A percentile compares a stretch with the other conserved stretches of the same genome.
These are phyloP conservation scores for Vinca minor DNA, from an alignment of 257 asterid genomes.

Conservation along the genomic window DNA sequence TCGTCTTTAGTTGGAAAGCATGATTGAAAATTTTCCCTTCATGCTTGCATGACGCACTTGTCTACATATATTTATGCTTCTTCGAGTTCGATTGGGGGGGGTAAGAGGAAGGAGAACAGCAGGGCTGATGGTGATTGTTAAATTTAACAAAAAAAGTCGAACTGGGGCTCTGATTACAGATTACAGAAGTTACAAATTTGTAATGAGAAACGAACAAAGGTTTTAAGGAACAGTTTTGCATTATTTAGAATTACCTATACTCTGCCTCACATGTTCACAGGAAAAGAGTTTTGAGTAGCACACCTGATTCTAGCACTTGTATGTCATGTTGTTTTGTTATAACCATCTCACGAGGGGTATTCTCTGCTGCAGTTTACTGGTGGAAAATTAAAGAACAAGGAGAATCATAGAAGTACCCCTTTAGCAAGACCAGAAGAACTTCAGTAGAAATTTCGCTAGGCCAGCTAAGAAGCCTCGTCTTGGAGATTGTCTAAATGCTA, in stretches of 20 bases:
- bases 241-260: not conserved
- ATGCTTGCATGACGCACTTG: not conserved
- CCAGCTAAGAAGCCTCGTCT: conserved; percentile 81
- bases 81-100: not conserved
- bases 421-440: conserved; percentile 45
- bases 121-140: not conserved
- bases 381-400: conserved; percentile 55
- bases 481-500: conserved; percentile 40
- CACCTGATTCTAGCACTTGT: not conserved
- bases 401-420: conserved; percentile 28
- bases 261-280: not conserved
- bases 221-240: not conserved
- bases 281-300: not conserved
- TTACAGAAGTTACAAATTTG: not conserved
- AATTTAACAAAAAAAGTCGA: not conserved
- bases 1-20: not conserved
- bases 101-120: not conserved
- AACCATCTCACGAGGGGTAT: conserved; percentile 1
- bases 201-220: not conserved
- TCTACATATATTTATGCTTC: not conserved
- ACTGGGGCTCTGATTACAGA: not conserved
- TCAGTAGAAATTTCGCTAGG: conserved; percentile 36
- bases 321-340: not conserved
- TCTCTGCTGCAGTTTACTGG: conserved; percentile 48
- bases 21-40: not conserved